phyloP scores from a whole-genome alignment of 495 filamentous ascomycete species.

The Aspergillus asperescens region DNA sequence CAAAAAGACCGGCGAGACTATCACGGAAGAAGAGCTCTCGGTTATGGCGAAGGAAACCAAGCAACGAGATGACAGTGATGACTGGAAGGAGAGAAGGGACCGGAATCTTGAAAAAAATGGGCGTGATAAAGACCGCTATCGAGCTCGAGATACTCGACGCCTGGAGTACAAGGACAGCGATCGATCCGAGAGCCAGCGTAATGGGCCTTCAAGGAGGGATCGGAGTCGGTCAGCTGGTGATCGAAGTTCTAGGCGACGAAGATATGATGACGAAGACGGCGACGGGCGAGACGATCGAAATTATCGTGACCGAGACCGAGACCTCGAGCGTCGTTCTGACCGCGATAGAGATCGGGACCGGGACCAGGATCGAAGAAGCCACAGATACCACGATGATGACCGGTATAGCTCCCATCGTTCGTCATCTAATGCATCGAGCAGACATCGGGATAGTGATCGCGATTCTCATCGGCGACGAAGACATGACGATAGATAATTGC shows the following conservation, averaged over 20 bases:
- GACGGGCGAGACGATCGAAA: slow-evolving; percentile 27
- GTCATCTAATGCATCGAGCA: slow-evolving; percentile 26
- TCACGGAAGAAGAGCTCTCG: slow-evolving; percentile 59
- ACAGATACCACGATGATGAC: slow-evolving; percentile 31
- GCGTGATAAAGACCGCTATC: slow-evolving; percentile 36
- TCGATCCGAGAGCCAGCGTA: slow-evolving; percentile 26
- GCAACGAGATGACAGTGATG: slow-evolving; percentile 33
- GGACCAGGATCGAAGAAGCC: slow-evolving; percentile 32
- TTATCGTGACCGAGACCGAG: slow-evolving; percentile 28
- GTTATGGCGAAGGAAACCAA: slow-evolving; percentile 42
- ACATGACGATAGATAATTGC: too few relatives aligned
- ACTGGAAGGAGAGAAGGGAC: slow-evolving; percentile 47
- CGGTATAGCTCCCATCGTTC: slow-evolving; percentile 34
- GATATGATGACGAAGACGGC: slow-evolving; percentile 29
- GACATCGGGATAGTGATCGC: slow-evolving; percentile 27
- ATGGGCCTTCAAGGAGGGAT: slow-evolving; percentile 33
- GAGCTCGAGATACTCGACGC: slow-evolving; percentile 30
- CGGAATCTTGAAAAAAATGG: slow-evolving; percentile 47
- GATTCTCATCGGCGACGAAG: slow-evolving; percentile 33
- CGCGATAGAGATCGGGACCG: slow-evolving; percentile 28
- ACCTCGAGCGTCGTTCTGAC: slow-evolving; percentile 27
- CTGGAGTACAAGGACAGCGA: slow-evolving; percentile 26
- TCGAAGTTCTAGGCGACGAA: slow-evolving; percentile 31
- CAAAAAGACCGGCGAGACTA: slow-evolving; percentile 58
- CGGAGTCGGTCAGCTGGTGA: slow-evolving; percentile 30